A percentile compares a stretch with the other conserved stretches of the same genome.
Evolutionary conservation across 179 eudicot genomes (phyloP).

Genomic region (Camellia oleifera): DNA sequence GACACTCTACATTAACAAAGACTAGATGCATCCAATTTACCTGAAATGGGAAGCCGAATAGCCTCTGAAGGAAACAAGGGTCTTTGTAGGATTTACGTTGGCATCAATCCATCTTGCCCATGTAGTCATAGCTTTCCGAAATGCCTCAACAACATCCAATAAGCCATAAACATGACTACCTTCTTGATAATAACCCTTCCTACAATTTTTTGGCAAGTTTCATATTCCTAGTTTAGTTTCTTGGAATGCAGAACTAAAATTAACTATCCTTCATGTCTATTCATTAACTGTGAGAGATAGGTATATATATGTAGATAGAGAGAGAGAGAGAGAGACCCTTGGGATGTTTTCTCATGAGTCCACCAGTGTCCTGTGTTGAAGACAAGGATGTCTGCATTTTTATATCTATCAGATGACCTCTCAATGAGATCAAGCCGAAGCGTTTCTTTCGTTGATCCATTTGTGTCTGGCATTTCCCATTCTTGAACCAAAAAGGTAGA

Average conservation of each 20-base stretch:
- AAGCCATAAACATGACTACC: slow-evolving; percentile 69
- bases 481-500: slow-evolving; percentile 76
- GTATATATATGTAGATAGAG: not conserved
- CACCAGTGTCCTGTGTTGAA: slow-evolving; percentile 96
- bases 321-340: slow-evolving; percentile 30
- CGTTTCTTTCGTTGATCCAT: slow-evolving; percentile 60
- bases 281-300: not conserved
- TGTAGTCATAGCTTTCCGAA: slow-evolving; percentile 74
- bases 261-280: not conserved
- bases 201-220: slow-evolving; percentile 16
- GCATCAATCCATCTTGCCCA: slow-evolving; percentile 82
- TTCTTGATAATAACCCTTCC: slow-evolving; percentile 88
- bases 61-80: slow-evolving; percentile 72
- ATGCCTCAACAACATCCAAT: slow-evolving; percentile 67
- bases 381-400: slow-evolving; percentile 55
- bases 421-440: slow-evolving; percentile 64
- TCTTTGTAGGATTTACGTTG: slow-evolving; percentile 49
- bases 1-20: not conserved
- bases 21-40: slow-evolving; percentile 16
- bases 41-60: slow-evolving; percentile 79
- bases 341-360: slow-evolving; percentile 73
- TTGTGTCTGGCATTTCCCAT: slow-evolving; percentile 51
- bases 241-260: not conserved
- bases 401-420: slow-evolving; percentile 37
- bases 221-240: not conserved